A percentile compares a stretch with the other conserved stretches of the same genome.
These are phyloP conservation scores for Epichloe gansuensis DNA, from an alignment of 2,329 filamentous ascomycete species.

Conservation along the genomic window DNA sequence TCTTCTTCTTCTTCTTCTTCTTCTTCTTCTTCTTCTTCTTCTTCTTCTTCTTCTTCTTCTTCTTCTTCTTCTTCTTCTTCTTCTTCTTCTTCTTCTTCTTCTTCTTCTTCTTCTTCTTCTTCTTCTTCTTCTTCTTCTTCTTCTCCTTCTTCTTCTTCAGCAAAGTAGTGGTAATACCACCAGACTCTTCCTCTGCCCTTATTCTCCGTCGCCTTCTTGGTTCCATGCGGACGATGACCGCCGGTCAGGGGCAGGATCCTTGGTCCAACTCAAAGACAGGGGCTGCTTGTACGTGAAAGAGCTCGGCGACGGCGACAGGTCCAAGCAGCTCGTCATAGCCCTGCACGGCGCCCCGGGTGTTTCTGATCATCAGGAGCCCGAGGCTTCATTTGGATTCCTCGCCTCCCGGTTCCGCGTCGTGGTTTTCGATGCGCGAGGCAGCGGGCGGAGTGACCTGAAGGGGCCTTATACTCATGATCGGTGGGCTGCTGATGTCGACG, in stretches of 20 bases:
- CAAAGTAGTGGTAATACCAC: not conserved
- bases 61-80: not conserved
- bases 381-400: slow-evolving; percentile 11
- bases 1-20: not conserved
- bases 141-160: not conserved
- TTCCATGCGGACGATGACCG: not conserved
- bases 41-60: not conserved
- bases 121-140: not conserved
- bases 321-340: slow-evolving; percentile 12
- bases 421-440: slow-evolving; percentile 14
- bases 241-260: not conserved
- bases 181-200: not conserved
- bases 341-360: slow-evolving; percentile 14
- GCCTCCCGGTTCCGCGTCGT: slow-evolving; percentile 10
- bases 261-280: slow-evolving; percentile 12
- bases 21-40: not conserved
- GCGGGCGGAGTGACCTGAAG: slow-evolving; percentile 13
- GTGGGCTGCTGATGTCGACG: slow-evolving; percentile 15
- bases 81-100: not conserved
- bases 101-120: not conserved
- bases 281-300: slow-evolving; percentile 9
- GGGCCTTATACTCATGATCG: slow-evolving; percentile 13
- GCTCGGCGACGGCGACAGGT: slow-evolving; percentile 8
- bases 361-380: slow-evolving; percentile 11
- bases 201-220: not conserved